Percentiles rank a stretch among this genome's conserved stretches.
Conservation (phyloP, 129 eudicot genomes). For the Chrysanthemum makinoi region DNA sequence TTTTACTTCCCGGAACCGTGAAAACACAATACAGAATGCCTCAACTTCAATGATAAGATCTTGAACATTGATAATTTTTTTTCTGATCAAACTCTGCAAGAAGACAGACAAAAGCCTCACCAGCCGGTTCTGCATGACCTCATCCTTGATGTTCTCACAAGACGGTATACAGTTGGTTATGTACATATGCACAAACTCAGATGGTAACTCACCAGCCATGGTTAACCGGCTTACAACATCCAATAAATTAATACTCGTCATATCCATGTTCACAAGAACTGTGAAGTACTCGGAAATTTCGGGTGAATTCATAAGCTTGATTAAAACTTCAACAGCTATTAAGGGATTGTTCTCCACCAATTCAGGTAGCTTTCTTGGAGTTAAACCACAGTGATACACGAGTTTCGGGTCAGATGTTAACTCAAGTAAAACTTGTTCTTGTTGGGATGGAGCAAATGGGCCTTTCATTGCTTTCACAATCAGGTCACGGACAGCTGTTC, state of each 20-base stretch:
- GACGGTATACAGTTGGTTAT: conserved; percentile 90
- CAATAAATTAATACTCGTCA: conserved; percentile 98
- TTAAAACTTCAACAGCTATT: conserved; percentile 88
- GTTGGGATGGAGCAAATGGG: too few species aligned
- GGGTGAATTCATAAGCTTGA: conserved; percentile 75
- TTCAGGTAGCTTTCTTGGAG: conserved; percentile 85
- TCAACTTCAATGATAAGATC: conserved; percentile 90
- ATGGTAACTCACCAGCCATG: conserved; percentile 83
- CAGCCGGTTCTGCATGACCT: conserved; percentile 90
- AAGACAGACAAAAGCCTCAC: conserved; percentile 90
- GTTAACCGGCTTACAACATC: conserved; percentile 98
- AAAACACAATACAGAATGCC: conserved; percentile 92
- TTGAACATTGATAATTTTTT: conserved; percentile 88
- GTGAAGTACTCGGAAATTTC: conserved; percentile 85
- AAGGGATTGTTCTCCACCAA: conserved; percentile 90
- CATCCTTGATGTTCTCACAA: conserved; percentile 84
- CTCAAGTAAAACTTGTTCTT: conserved; percentile 21
- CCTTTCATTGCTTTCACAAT: too few species aligned
- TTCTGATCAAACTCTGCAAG: conserved; percentile 82
- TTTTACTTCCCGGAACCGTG: conserved; percentile 71
- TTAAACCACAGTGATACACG: conserved; percentile 84
- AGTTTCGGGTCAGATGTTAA: conserved; percentile 76
- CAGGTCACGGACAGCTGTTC: conserved; percentile 28
- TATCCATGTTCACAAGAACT: conserved; percentile 93
- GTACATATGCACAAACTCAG: conserved; percentile 88